phyloP scores from a whole-genome alignment of 1,139 yeast genomes.

The Debaryomycetaceae sp. region DNA sequence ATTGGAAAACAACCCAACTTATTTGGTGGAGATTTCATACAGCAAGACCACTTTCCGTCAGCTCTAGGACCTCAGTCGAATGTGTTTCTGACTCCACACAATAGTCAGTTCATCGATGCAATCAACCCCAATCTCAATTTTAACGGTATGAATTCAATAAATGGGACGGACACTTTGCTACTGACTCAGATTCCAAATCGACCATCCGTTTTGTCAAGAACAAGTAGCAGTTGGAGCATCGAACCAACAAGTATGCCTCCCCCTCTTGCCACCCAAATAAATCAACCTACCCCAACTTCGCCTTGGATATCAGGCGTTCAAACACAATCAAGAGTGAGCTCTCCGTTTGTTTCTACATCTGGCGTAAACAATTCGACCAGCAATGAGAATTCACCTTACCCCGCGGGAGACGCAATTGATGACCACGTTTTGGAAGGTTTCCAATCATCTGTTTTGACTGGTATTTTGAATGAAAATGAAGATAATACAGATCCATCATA shows the following conservation, averaged over 20 bases:
- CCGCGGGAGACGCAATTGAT: conserved; percentile 10
- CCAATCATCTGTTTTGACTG: conserved; percentile 37
- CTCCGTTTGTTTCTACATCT: conserved; percentile 35
- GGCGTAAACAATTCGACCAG: conserved; percentile 3
- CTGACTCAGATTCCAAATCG: conserved; percentile 30
- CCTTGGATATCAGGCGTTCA: conserved; percentile 40
- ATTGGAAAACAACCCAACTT: conserved; percentile 18
- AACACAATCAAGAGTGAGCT: conserved; percentile 35
- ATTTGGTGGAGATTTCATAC: conserved; percentile 26
- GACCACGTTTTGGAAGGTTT: conserved; percentile 35
- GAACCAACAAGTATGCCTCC: conserved; percentile 30
- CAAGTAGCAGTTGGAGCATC: conserved; percentile 41
- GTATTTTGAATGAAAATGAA: conserved; percentile 31
- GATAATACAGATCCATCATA: conserved; percentile 2
- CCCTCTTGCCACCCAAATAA: conserved; percentile 18
- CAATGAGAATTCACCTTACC: conserved; percentile 2
- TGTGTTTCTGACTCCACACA: conserved; percentile 1
- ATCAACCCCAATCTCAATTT: conserved; percentile 15
- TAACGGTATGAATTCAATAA: conserved; percentile 11
- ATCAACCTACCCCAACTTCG: conserved; percentile 39
- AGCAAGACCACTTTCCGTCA: conserved; percentile 22
- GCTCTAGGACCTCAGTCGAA: conserved; percentile 10
- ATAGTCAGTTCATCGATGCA: conserved; percentile 23
- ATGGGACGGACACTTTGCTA: conserved; percentile 28
- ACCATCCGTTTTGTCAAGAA: conserved; percentile 31